Base-by-base conservation (phyloP, 139 green algal genomes). In the Volvox reticuliferus region DNA sequence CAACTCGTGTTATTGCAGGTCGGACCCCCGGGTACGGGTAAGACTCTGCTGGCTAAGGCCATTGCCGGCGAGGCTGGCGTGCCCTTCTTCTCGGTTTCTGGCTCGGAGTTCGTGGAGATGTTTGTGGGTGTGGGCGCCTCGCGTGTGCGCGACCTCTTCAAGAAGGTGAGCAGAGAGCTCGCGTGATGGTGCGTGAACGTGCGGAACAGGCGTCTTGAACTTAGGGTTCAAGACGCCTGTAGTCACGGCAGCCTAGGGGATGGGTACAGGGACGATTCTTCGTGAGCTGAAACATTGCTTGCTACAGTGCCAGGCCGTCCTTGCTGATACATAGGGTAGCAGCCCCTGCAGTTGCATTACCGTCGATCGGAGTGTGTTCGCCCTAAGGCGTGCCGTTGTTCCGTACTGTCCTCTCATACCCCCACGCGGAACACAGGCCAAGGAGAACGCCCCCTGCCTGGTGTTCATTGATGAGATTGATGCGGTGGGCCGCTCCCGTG, bases 401-500 rank as follows among this genome's bases (percentile, higher is more conserved):
- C 44, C 44, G 44, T 14, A 55, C 44, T 9, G 5, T 55, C 44
- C 5, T 55, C 9, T 9, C 9, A 14, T 55, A 9, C 9, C 9
- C 44, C 44, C 44, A 55, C 44, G 44, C 44, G 44, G 24, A 17
- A 37, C 35, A 1, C 80, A 88, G 80, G 94, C 95, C 80, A 97
- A 97, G 95, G 95, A 97, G 93, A 97, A 96, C 81, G 98, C 98
- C 0, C 98, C 98, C 36, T 99, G 98, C 97, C 99, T 99, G 93
- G 95, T 99, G 82, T 99, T 99, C 95, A 98, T 99, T 61, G 98
- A 99, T 95, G 98, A 99, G 95, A 99, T 99, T 91, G 98, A 99
- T 91, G 98, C 98, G 17, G 98, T 99, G 12, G 98, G 98, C 44
- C 95, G 98, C 71, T 97, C 98, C 85, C 97, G 98, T 82, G 98